Base-by-base conservation (phyloP, 305 asterid genomes). In the Andrographis paniculata region DNA sequence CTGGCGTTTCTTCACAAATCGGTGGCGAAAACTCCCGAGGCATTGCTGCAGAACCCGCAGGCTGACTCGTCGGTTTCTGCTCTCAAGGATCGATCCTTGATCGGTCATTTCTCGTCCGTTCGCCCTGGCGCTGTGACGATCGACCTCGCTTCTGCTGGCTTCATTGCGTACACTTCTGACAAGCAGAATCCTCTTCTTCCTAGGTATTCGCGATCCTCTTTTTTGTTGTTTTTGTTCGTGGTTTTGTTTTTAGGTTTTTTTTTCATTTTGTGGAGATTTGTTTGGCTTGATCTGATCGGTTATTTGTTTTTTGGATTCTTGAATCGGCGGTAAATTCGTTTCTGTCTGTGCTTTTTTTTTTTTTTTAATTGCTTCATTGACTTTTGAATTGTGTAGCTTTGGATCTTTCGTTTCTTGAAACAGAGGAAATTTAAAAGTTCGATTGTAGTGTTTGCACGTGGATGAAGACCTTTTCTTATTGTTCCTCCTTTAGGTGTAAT, bases 21-120 rank as follows among this genome's bases (percentile, higher is more conserved):
- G 23, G 93, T 80, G 52, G 96, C 96, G 1, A 91, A 91, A 53
- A 62, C 77, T 81, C 96, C 99, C 5, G 96, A 91, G 56, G 99
- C 93, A 20, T 37, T 71, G 45, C 45, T 76, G 46, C 94, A 89
- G 53, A 65, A 59, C 21, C 56, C 80, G 2, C 65, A 65, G 14
- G 54, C 51, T 39, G 71, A 71, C 48, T 59, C 85, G 0, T 59
- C 85, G 0, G 67, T 74, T 28, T 67, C 40, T 48, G 95, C 95
- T 0, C 74, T 91, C n/a, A 83, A 86, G 65, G 94, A 91, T 64
- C 94, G 83, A 3, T 68, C 69, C 57, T 61, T 91, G 86, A 95
- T 94, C 1, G 60, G 53, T 46, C 71, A 64, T 56, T 91, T 83
- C 75, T 64, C 96, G 23, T 66, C 94, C 48, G 56, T 56, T 2